Evolutionary conservation across 164 flowering plant genomes (phyloP).

Genomic region (Chimonanthus salicifolius): DNA sequence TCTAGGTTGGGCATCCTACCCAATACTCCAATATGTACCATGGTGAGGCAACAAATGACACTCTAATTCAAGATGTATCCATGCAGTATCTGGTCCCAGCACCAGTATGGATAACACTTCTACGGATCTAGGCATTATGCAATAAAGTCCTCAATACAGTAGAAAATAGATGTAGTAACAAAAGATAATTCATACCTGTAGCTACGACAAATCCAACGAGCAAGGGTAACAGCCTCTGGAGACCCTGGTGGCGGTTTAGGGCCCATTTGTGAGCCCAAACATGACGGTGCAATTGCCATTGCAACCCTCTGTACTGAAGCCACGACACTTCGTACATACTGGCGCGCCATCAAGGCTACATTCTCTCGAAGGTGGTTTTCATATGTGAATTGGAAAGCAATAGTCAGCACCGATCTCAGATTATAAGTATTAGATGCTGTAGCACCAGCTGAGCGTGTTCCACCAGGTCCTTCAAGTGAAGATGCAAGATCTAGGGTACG

Average conservation of each 20-base stretch:
- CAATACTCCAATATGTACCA: too few relatives aligned
- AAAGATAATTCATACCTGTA: slow-evolving; percentile 43
- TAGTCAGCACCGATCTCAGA: slow-evolving; percentile 65
- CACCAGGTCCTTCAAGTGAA: slow-evolving; percentile 63
- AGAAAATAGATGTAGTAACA: neutral
- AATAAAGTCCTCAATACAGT: too few relatives aligned
- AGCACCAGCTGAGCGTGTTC: slow-evolving; percentile 38
- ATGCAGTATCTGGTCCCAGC: too few relatives aligned
- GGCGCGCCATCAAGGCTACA: slow-evolving; percentile 88
- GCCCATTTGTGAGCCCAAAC: slow-evolving; percentile 26
- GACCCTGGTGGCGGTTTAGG: slow-evolving; percentile 54
- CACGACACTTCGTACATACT: slow-evolving; percentile 74
- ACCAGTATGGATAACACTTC: too few relatives aligned
- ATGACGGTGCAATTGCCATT: slow-evolving; percentile 75
- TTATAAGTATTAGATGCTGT: slow-evolving; percentile 29
- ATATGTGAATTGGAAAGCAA: slow-evolving; percentile 80
- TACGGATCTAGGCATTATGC: too few relatives aligned
- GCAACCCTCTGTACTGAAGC: slow-evolving; percentile 92
- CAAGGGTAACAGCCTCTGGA: slow-evolving; percentile 76
- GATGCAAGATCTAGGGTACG: slow-evolving; percentile 85
- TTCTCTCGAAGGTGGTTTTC: slow-evolving; percentile 68
- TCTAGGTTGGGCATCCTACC: too few relatives aligned
- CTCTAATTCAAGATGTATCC: too few relatives aligned
- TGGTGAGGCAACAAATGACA: too few relatives aligned
- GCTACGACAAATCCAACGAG: slow-evolving; percentile 72